A percentile compares a stretch with the other conserved stretches of the same genome.
phyloP scores from a whole-genome alignment of 164 flowering plant species.

The Kingdonia uniflora region DNA sequence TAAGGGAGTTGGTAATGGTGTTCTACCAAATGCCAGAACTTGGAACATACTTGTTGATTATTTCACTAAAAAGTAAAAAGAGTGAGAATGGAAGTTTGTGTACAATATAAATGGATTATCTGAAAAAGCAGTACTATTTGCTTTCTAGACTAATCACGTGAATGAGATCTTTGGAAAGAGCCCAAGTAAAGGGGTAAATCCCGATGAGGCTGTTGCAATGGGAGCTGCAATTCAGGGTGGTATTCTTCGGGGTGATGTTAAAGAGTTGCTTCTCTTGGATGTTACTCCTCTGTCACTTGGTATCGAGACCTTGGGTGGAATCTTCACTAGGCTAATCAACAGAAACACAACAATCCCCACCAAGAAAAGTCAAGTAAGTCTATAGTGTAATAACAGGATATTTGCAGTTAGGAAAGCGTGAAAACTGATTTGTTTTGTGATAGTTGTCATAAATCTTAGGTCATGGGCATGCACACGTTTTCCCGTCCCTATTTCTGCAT shows the following conservation, averaged over 20 bases:
- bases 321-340: slow-evolving; percentile 9
- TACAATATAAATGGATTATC: too few species aligned
- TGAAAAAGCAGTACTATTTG: too few species aligned
- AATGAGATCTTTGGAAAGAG: slow-evolving; percentile 3
- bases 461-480: too few species aligned
- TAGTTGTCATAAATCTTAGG: too few species aligned
- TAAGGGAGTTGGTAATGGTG: slow-evolving; percentile 49
- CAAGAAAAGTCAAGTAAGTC: slow-evolving; percentile 62
- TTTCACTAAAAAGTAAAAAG: slow-evolving; percentile 15
- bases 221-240: slow-evolving; percentile 9
- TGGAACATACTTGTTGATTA: slow-evolving; percentile 50
- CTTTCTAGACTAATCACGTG: too few species aligned
- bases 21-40: slow-evolving; percentile 53
- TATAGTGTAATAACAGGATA: neutral
- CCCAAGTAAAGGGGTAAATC: slow-evolving; percentile 7
- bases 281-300: slow-evolving; percentile 14
- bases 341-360: slow-evolving; percentile 44
- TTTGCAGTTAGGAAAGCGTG: too few species aligned
- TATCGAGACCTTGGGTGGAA: slow-evolving; percentile 9
- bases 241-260: slow-evolving; percentile 7
- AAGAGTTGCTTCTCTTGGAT: slow-evolving; percentile 8
- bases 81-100: too few species aligned
- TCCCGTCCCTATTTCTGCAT: too few species aligned
- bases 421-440: too few species aligned
- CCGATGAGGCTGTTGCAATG: slow-evolving; percentile 9